Conservation (phyloP, 169 alveolate genomes). For the Plasmodium sp. region DNA sequence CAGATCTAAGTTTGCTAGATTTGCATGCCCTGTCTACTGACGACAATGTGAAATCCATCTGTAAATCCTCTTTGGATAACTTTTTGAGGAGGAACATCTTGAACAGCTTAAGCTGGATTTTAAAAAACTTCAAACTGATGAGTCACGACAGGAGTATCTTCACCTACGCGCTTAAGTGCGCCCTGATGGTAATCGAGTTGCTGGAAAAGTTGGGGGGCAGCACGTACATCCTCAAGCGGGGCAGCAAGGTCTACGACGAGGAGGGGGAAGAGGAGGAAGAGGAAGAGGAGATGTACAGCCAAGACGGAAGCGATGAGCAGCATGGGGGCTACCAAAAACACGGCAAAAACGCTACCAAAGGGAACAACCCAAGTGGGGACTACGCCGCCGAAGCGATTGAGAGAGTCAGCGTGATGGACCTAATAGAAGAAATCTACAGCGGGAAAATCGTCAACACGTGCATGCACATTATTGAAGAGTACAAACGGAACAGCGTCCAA, state of each 20-base stretch:
- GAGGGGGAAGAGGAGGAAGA: background rate
- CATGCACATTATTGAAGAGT: slow-evolving; percentile 59
- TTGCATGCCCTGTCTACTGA: slow-evolving; percentile 52
- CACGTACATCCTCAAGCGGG: slow-evolving; percentile 29
- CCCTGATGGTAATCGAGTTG: slow-evolving; percentile 15
- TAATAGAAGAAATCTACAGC: slow-evolving; percentile 46
- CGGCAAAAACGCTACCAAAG: background rate
- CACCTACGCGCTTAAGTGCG: slow-evolving; percentile 28
- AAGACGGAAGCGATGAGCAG: background rate
- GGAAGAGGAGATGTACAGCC: background rate
- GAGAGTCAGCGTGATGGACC: background rate
- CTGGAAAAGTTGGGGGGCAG: slow-evolving; percentile 54
- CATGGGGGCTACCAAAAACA: background rate
- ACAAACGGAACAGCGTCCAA: slow-evolving; percentile 28
- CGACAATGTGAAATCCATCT: slow-evolving; percentile 58
- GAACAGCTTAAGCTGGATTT: slow-evolving; percentile 52
- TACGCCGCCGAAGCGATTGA: slow-evolving; percentile 12
- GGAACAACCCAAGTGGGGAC: background rate
- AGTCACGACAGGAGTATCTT: slow-evolving; percentile 62
- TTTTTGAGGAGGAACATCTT: slow-evolving; percentile 24
- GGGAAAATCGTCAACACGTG: slow-evolving; percentile 65
- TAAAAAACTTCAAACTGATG: slow-evolving; percentile 46
- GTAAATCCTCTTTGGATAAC: slow-evolving; percentile 45
- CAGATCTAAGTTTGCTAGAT: slow-evolving; percentile 41
- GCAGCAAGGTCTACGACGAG: background rate